Evolutionary conservation across 768 basidiomycete species (phyloP).

Genomic region (Serendipita indica): DNA sequence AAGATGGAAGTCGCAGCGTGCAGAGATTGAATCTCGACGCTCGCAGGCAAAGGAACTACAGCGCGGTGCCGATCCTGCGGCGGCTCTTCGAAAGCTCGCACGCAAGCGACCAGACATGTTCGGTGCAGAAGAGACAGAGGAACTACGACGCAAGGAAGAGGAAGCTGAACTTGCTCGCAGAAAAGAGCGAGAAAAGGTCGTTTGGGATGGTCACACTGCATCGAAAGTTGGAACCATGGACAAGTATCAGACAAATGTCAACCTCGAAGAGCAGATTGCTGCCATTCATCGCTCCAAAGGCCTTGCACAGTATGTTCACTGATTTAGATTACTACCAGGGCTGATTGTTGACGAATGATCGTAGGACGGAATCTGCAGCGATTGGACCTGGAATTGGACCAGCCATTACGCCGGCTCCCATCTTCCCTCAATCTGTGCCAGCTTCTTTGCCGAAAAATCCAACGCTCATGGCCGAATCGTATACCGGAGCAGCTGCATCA

Average conservation of each 20-base stretch:
- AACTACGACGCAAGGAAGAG: slow-evolving; percentile 71
- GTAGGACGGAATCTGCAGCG: slow-evolving; percentile 15
- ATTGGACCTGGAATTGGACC: slow-evolving; percentile 53
- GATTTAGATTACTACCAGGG: slow-evolving; percentile 10
- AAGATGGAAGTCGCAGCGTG: slow-evolving; percentile 93
- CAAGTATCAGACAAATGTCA: slow-evolving; percentile 86
- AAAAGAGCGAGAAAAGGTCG: slow-evolving; percentile 84
- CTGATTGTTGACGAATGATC: neutral
- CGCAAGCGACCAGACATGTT: slow-evolving; percentile 96
- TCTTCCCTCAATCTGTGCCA: slow-evolving; percentile 51
- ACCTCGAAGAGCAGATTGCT: slow-evolving; percentile 95
- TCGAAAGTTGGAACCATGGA: slow-evolving; percentile 83
- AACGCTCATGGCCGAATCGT: slow-evolving; percentile 23
- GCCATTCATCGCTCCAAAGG: slow-evolving; percentile 90
- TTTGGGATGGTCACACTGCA: slow-evolving; percentile 98
- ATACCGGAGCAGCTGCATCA: slow-evolving; percentile 61
- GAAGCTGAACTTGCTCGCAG: slow-evolving; percentile 68
- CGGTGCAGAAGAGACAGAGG: slow-evolving; percentile 86
- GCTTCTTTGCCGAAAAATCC: slow-evolving; percentile 55
- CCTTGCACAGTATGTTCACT: slow-evolving; percentile 61
- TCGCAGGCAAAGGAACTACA: slow-evolving; percentile 78
- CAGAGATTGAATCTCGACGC: slow-evolving; percentile 74
- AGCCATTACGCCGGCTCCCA: slow-evolving; percentile 45
- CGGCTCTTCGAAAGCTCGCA: slow-evolving; percentile 84
- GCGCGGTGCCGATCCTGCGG: slow-evolving; percentile 84